Conservation (phyloP, 73 alveolate species). For the Tetrahymena borealis region DNA sequence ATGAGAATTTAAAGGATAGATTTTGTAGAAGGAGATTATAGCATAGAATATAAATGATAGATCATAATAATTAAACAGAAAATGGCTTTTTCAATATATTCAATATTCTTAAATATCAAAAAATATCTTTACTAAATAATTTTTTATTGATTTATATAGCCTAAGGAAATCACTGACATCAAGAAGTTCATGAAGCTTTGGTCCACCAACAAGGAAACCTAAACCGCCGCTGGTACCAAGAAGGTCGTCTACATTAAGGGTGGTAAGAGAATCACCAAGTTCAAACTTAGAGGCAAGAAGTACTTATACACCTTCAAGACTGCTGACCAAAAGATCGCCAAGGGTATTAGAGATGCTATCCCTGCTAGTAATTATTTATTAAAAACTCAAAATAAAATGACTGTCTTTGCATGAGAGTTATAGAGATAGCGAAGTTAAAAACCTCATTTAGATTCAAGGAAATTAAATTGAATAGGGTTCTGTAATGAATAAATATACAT, state of each 20-base stretch:
- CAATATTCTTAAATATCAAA: too few relatives aligned
- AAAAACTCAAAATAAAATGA: too few relatives aligned
- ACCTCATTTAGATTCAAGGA: too few relatives aligned
- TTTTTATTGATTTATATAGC: background rate
- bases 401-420: too few relatives aligned
- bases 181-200: background rate
- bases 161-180: constrained; percentile 1
- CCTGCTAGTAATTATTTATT: constrained; percentile 14
- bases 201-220: constrained; percentile 1
- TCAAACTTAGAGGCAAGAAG: constrained; percentile 39
- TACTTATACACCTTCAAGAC: constrained; percentile 41
- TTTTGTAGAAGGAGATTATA: too few relatives aligned
- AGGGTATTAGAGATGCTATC: constrained; percentile 23
- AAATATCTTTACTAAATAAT: background rate
- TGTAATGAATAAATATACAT: too few relatives aligned
- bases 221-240: background rate
- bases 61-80: too few relatives aligned
- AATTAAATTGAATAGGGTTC: too few relatives aligned
- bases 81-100: too few relatives aligned
- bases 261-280: constrained; percentile 41
- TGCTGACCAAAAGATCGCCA: constrained; percentile 36
- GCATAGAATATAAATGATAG: too few relatives aligned
- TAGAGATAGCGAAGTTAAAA: too few relatives aligned
- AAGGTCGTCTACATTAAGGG: constrained; percentile 23
- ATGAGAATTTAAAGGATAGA: too few relatives aligned